Evolutionary conservation across 495 filamentous ascomycete genomes (phyloP).

Genomic region (Bathelium albidoporum): DNA sequence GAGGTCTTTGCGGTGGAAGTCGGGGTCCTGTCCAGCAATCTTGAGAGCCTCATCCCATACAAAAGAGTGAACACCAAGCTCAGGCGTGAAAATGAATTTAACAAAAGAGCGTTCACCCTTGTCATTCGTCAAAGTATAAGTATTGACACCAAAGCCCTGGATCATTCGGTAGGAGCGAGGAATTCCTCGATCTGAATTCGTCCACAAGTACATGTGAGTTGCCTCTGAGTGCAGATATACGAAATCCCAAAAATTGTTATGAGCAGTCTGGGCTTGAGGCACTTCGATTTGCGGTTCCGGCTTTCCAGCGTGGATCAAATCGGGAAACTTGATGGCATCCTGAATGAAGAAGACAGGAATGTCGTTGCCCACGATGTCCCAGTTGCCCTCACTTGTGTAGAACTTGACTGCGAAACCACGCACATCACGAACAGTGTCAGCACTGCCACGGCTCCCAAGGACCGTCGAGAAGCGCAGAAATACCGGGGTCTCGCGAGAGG

Average conservation of each 20-base stretch:
- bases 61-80: slow-evolving; percentile 70
- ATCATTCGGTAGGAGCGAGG: slow-evolving; percentile 80
- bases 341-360: slow-evolving; percentile 65
- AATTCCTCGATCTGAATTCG: slow-evolving; percentile 69
- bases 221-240: slow-evolving; percentile 57
- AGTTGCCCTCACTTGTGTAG: slow-evolving; percentile 74
- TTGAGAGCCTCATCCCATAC: slow-evolving; percentile 87
- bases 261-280: slow-evolving; percentile 49
- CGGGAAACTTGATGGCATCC: slow-evolving; percentile 60
- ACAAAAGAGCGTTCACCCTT: slow-evolving; percentile 65
- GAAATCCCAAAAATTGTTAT: slow-evolving; percentile 59
- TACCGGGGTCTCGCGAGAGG: slow-evolving; percentile 64
- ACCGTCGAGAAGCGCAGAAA: slow-evolving; percentile 81
- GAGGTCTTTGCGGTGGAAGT: slow-evolving; percentile 81
- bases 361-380: slow-evolving; percentile 60
- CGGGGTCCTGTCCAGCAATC: slow-evolving; percentile 69
- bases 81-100: slow-evolving; percentile 73
- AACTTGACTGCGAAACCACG: slow-evolving; percentile 78
- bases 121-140: slow-evolving; percentile 61
- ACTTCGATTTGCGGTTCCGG: slow-evolving; percentile 73
- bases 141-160: slow-evolving; percentile 87
- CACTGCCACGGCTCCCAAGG: slow-evolving; percentile 62
- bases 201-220: slow-evolving; percentile 79
- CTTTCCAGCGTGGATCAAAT: slow-evolving; percentile 68
- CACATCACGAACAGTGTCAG: slow-evolving; percentile 73